These are phyloP conservation scores for Schwanniomyces vanrijiae DNA, from an alignment of 805 yeast species.

Conservation along the genomic window DNA sequence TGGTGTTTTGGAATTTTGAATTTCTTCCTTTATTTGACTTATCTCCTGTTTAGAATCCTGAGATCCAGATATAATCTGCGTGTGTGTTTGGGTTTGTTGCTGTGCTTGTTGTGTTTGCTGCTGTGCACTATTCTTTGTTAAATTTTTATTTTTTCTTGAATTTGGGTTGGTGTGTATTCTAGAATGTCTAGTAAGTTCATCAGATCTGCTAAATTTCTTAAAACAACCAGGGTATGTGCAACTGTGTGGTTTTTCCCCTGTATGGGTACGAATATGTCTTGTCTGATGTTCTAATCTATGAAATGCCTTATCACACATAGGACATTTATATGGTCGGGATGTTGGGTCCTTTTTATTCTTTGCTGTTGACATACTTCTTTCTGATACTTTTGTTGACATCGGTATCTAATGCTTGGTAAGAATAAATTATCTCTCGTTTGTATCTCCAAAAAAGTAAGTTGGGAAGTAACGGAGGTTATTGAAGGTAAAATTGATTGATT, in stretches of 20 bases:
- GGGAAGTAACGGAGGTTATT: background rate
- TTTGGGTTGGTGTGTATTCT: slow-evolving; percentile 74
- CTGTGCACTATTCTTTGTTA: slow-evolving; percentile 10
- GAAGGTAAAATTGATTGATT: background rate
- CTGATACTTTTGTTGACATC: slow-evolving; percentile 6
- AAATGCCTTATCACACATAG: slow-evolving; percentile 72
- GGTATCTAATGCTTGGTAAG: background rate
- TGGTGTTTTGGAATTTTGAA: background rate
- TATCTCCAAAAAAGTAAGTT: background rate
- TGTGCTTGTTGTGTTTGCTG: background rate
- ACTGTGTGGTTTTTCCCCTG: slow-evolving; percentile 81
- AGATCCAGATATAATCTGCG: background rate
- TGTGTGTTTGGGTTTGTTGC: background rate
- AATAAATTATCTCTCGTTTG: background rate
- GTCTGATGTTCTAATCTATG: slow-evolving; percentile 78
- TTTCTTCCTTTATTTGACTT: background rate
- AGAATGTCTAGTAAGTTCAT: slow-evolving; percentile 71
- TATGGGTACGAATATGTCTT: slow-evolving; percentile 75
- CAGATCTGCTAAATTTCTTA: slow-evolving; percentile 67
- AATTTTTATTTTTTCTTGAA: slow-evolving; percentile 57
- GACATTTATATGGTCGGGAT: slow-evolving; percentile 66
- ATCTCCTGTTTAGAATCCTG: background rate
- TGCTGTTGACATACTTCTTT: slow-evolving; percentile 3
- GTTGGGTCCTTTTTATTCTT: slow-evolving; percentile 23
- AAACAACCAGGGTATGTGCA: slow-evolving; percentile 71